Conservation (phyloP, 2,329 filamentous ascomycete species). For the Xylariales sp. region DNA sequence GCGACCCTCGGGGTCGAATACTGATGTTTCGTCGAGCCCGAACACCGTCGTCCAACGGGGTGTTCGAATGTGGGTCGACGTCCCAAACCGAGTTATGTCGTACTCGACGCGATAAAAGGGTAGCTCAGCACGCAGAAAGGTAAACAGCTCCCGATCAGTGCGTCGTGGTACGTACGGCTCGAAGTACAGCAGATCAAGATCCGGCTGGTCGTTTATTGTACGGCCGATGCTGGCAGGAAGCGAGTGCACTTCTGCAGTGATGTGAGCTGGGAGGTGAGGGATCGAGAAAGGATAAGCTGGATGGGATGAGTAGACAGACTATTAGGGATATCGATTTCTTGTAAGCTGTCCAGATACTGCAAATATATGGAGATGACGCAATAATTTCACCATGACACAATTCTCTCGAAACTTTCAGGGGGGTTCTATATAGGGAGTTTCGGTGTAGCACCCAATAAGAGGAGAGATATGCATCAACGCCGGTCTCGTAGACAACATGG, state of each 20-base stretch:
- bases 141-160: conserved; percentile 57
- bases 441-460: too few relatives aligned
- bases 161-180: conserved; percentile 63
- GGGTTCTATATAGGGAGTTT: too few relatives aligned
- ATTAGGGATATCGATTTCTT: too few relatives aligned
- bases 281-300: conserved; percentile 48
- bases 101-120: conserved; percentile 76
- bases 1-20: conserved; percentile 45
- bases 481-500: too few relatives aligned
- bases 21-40: conserved; percentile 57
- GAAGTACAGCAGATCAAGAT: conserved; percentile 72
- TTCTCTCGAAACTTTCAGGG: too few relatives aligned
- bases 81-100: conserved; percentile 61
- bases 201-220: conserved; percentile 60
- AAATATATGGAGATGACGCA: too few relatives aligned
- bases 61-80: conserved; percentile 57
- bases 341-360: too few relatives aligned
- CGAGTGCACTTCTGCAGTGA: conserved; percentile 34
- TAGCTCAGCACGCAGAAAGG: conserved; percentile 65
- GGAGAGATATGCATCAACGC: too few relatives aligned
- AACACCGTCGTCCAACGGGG: conserved; percentile 58
- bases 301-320: conserved; percentile 29
- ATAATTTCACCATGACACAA: too few relatives aligned
- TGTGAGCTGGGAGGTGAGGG: conserved; percentile 31
- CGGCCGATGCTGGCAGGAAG: conserved; percentile 49